phyloP scores from a whole-genome alignment of 2,329 filamentous ascomycete species.

The Fonsecaea erecta region DNA sequence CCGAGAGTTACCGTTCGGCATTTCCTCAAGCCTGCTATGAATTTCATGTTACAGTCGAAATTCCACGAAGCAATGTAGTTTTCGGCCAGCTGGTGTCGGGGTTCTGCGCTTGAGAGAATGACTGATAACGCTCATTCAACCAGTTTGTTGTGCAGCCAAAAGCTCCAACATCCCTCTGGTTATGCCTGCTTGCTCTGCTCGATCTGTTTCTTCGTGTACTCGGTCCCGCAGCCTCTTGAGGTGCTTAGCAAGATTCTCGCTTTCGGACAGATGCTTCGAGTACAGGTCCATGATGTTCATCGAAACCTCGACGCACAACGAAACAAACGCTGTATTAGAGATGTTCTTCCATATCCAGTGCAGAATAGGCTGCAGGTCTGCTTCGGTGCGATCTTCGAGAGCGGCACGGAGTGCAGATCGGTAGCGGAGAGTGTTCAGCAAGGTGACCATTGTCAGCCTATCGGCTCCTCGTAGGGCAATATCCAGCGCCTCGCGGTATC shows the following conservation, averaged over 20 bases:
- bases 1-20: not conserved
- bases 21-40: not conserved
- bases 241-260: slow-evolving; percentile 70
- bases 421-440: slow-evolving; percentile 83
- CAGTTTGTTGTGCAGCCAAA: slow-evolving; percentile 20
- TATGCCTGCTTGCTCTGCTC: slow-evolving; percentile 79
- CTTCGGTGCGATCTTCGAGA: slow-evolving; percentile 78
- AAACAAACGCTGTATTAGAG: slow-evolving; percentile 74
- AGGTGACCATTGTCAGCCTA: slow-evolving; percentile 70
- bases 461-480: slow-evolving; percentile 68
- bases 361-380: slow-evolving; percentile 78
- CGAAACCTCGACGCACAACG: slow-evolving; percentile 79
- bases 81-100: too few relatives aligned
- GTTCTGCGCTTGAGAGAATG: too few relatives aligned
- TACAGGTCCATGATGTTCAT: slow-evolving; percentile 87
- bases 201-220: slow-evolving; percentile 78
- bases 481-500: slow-evolving; percentile 79
- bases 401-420: slow-evolving; percentile 82
- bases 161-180: slow-evolving; percentile 89
- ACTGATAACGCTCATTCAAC: slow-evolving; percentile 3
- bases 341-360: slow-evolving; percentile 83
- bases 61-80: not conserved
- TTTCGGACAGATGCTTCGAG: slow-evolving; percentile 75
- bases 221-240: slow-evolving; percentile 71
- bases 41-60: not conserved